Conservation (phyloP, 2,329 filamentous ascomycete species). For the Aureobasidium melanogenum region DNA sequence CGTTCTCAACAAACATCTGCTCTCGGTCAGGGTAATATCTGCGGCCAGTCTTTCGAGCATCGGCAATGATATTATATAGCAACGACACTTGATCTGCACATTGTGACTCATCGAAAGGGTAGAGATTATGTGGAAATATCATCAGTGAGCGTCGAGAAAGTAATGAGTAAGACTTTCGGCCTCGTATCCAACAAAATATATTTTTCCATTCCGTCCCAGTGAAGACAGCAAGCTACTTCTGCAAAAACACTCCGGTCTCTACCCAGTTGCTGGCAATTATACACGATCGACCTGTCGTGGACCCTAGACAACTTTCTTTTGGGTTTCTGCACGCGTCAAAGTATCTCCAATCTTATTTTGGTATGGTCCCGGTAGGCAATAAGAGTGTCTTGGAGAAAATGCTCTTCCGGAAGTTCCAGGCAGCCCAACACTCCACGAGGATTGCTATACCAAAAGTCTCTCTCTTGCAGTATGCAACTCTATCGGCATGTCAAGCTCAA, state of each 20-base stretch:
- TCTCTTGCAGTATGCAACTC: neutral
- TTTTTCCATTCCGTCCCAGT: no score
- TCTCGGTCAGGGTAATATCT: neutral
- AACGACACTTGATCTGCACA: neutral
- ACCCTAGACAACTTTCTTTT: neutral
- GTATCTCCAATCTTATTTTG: neutral
- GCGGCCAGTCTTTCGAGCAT: neutral
- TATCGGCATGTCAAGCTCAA: no score
- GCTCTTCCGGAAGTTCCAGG: neutral
- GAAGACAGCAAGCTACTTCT: no score
- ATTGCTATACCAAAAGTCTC: neutral
- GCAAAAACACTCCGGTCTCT: neutral
- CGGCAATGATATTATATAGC: neutral
- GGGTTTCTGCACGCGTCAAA: no score
- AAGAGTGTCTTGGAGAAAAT: neutral
- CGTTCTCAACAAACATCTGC: neutral
- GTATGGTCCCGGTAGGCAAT: neutral
- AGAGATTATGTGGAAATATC: no score
- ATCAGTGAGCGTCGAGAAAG: no score
- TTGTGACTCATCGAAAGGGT: no score
- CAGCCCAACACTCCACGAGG: neutral
- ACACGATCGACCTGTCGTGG: neutral
- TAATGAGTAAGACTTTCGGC: no score
- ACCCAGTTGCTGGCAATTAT: neutral
- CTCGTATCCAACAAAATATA: no score